These are phyloP conservation scores for Centaurea solstitialis DNA, from an alignment of 129 eudicot species.

Conservation along the genomic window DNA sequence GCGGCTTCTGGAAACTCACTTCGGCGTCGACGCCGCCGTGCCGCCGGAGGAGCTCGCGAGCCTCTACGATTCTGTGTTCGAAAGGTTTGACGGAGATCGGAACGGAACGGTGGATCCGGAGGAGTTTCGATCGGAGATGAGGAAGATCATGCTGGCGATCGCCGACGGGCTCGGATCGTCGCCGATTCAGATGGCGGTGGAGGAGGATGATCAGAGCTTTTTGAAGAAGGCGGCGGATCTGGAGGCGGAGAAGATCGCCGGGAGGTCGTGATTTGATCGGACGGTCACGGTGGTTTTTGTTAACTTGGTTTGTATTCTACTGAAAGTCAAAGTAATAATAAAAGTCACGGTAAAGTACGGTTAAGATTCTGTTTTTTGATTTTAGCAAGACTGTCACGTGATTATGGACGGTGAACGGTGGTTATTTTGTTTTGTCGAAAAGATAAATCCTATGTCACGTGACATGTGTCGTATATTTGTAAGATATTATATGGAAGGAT, in stretches of 20 bases:
- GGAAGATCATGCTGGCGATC: slow-evolving; percentile 78
- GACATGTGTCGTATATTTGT: too few species aligned
- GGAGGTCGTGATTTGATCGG: slow-evolving; percentile 5
- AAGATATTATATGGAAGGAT: too few species aligned
- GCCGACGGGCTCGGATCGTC: slow-evolving; percentile 86
- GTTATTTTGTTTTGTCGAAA: too few species aligned
- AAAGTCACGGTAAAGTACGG: neutral
- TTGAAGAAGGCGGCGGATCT: slow-evolving; percentile 79
- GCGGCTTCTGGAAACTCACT: slow-evolving; percentile 66
- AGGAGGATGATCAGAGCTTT: slow-evolving; percentile 62
- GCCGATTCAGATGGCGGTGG: slow-evolving; percentile 91
- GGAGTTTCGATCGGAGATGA: slow-evolving; percentile 73
- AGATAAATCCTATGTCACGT: too few species aligned
- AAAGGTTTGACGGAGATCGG: slow-evolving; percentile 50
- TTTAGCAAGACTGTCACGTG: neutral
- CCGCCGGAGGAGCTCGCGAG: slow-evolving; percentile 64
- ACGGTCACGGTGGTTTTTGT: neutral
- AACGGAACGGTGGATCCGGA: slow-evolving; percentile 67
- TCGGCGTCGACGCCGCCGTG: slow-evolving; percentile 65
- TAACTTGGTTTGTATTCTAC: neutral
- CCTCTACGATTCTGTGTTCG: slow-evolving; percentile 71
- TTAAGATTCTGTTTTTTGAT: neutral
- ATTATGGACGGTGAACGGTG: too few species aligned
- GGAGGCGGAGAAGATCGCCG: slow-evolving; percentile 55
- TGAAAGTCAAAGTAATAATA: neutral